Percentiles rank a stretch among this genome's conserved stretches.
Conservation (phyloP, 352 stramenopile species). For the Plasmopara viticola region DNA sequence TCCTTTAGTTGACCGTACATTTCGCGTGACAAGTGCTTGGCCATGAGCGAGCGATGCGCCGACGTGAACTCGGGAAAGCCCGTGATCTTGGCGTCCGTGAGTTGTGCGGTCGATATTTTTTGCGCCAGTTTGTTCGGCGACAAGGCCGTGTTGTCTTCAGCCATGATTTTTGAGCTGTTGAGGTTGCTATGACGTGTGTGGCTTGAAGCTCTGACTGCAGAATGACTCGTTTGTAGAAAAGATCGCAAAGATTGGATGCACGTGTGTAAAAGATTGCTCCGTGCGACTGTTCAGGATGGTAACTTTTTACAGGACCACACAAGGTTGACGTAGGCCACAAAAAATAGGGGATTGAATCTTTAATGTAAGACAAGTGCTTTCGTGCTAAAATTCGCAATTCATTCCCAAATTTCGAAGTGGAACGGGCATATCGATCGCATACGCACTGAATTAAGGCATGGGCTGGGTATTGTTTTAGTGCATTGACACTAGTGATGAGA, state of each 20-base stretch:
- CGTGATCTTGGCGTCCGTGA: conserved; percentile 52
- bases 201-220: conserved; percentile 15
- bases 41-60: conserved; percentile 70
- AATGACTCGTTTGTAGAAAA: conserved; percentile 11
- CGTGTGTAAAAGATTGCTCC: conserved; percentile 4
- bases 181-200: neutral
- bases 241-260: conserved; percentile 10
- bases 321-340: too few relatives aligned
- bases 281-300: neutral
- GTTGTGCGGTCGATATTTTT: conserved; percentile 76
- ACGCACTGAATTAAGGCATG: too few relatives aligned
- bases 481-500: too few relatives aligned
- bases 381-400: too few relatives aligned
- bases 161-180: conserved; percentile 11
- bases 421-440: too few relatives aligned
- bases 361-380: too few relatives aligned
- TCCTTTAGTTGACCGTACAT: conserved; percentile 69
- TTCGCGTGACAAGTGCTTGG: conserved; percentile 69
- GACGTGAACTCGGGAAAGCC: conserved; percentile 71
- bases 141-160: conserved; percentile 22
- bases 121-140: conserved; percentile 76
- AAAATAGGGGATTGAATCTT: too few relatives aligned
- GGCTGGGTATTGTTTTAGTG: too few relatives aligned
- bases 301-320: too few relatives aligned
- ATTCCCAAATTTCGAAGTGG: too few relatives aligned